phyloP scores from a whole-genome alignment of 768 basidiomycete species.

The Rhodotorula sphaerocarpa region DNA sequence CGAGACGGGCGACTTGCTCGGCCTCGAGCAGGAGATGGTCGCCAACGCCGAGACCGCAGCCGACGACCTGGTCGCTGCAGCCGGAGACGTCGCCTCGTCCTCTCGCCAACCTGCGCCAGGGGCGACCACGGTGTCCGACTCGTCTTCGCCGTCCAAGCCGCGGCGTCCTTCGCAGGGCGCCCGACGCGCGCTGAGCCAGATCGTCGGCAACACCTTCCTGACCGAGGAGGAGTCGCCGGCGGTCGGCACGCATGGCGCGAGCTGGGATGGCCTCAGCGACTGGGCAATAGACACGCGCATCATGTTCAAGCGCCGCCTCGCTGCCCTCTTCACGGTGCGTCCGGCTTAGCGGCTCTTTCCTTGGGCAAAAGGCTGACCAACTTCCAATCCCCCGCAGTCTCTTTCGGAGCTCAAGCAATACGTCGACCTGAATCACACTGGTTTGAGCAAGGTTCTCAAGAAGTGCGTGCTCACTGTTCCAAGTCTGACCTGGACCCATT shows the following conservation, averaged over 20 bases:
- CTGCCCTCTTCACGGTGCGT: slow-evolving; percentile 60
- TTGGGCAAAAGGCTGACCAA: no score
- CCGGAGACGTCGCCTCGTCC: neutral
- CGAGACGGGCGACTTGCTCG: slow-evolving; percentile 26
- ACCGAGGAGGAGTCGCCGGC: neutral
- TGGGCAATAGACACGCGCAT: slow-evolving; percentile 36
- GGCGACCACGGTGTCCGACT: no score
- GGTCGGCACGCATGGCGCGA: neutral
- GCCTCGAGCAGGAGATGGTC: slow-evolving; percentile 41
- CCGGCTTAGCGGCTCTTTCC: no score
- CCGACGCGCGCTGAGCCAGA: slow-evolving; percentile 44
- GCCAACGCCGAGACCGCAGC: neutral
- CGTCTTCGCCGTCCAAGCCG: no score
- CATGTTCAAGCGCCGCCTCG: slow-evolving; percentile 67
- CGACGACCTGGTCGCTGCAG: neutral
- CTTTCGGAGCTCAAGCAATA: slow-evolving; percentile 59
- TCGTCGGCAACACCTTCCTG: neutral
- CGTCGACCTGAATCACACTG: slow-evolving; percentile 82
- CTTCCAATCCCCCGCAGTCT: slow-evolving; percentile 20
- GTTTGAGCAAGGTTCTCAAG: slow-evolving; percentile 89
- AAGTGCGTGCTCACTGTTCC: slow-evolving; percentile 53
- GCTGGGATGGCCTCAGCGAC: slow-evolving; percentile 23
- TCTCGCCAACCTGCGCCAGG: no score
- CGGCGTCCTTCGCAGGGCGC: no score
- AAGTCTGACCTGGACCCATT: neutral